Conservation (phyloP, 768 basidiomycete species). For the Rhodosporidiobolus sp. region DNA sequence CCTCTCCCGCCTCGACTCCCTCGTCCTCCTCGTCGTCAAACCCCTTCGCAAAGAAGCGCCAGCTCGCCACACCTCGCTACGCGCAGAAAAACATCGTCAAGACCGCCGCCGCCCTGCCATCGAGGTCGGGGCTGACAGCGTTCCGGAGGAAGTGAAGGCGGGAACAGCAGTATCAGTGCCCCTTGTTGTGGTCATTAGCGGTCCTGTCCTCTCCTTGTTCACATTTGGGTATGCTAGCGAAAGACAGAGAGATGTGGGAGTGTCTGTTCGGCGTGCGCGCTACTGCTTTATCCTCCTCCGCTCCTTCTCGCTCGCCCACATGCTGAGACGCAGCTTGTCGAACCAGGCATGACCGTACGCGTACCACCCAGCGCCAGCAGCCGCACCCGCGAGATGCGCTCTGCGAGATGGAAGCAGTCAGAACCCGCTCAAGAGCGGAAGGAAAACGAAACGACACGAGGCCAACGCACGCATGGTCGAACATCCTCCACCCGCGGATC, state of each 20-base stretch:
- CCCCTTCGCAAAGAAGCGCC: slow-evolving; percentile 8
- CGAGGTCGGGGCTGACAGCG: not conserved
- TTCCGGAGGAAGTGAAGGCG: not conserved
- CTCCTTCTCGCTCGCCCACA: not conserved
- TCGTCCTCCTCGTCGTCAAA: not conserved
- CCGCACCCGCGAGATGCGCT: slow-evolving; percentile 16
- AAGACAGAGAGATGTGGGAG: not conserved
- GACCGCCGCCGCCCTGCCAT: not conserved
- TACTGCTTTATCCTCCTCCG: not conserved
- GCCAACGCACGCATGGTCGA: slow-evolving; percentile 36
- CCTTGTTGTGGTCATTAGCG: not conserved
- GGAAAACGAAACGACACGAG: too few relatives aligned
- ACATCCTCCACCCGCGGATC: slow-evolving; percentile 29
- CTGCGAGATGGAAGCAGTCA: too few relatives aligned
- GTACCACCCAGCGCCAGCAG: not conserved
- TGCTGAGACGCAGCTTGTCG: not conserved
- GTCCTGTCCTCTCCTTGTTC: too few relatives aligned
- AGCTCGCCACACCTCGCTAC: slow-evolving; percentile 11
- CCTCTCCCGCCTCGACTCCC: not conserved
- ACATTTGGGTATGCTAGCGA: not conserved
- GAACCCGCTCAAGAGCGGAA: too few relatives aligned
- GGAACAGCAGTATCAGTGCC: not conserved
- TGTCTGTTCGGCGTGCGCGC: not conserved
- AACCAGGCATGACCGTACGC: slow-evolving; percentile 10
- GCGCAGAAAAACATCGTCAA: slow-evolving; percentile 7